Evolutionary conservation across 1,284 basidiomycete species (phyloP).

Genomic region (Chalciporus sp.): DNA sequence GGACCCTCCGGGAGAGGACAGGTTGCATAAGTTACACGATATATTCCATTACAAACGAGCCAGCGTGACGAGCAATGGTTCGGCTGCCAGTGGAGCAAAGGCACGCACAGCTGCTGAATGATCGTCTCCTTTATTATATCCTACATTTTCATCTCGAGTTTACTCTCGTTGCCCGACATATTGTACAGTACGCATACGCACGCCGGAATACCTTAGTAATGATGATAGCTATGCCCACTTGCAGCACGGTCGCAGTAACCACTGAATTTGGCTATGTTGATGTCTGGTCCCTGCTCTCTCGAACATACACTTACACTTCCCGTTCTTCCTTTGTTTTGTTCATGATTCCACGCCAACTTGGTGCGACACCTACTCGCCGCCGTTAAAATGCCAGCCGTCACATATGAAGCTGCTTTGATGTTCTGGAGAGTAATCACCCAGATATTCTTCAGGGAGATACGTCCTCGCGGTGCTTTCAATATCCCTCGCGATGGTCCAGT

Average conservation of each 20-base stretch:
- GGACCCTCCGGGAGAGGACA: conserved; percentile 55
- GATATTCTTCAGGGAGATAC: conserved; percentile 97
- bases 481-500: conserved; percentile 92
- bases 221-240: conserved; percentile 5
- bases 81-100: conserved; percentile 40
- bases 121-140: conserved; percentile 22
- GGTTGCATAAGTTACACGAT: conserved; percentile 72
- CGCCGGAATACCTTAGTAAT: conserved; percentile 25
- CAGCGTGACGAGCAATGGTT: conserved; percentile 65
- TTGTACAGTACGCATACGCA: conserved; percentile 32
- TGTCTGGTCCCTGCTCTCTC: not conserved
- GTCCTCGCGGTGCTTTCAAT: conserved; percentile 93
- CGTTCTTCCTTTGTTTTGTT: no score
- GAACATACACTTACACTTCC: no score
- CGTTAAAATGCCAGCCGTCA: conserved; percentile 25
- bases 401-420: conserved; percentile 68
- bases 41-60: conserved; percentile 78
- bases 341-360: not conserved
- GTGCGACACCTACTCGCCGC: conserved; percentile 10
- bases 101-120: conserved; percentile 23
- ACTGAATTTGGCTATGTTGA: conserved; percentile 34
- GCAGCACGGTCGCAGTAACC: no score
- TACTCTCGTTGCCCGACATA: conserved; percentile 30
- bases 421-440: conserved; percentile 88
- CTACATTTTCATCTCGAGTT: conserved; percentile 20